Conservation (phyloP, 768 basidiomycete species). For the Trametes maxima region DNA sequence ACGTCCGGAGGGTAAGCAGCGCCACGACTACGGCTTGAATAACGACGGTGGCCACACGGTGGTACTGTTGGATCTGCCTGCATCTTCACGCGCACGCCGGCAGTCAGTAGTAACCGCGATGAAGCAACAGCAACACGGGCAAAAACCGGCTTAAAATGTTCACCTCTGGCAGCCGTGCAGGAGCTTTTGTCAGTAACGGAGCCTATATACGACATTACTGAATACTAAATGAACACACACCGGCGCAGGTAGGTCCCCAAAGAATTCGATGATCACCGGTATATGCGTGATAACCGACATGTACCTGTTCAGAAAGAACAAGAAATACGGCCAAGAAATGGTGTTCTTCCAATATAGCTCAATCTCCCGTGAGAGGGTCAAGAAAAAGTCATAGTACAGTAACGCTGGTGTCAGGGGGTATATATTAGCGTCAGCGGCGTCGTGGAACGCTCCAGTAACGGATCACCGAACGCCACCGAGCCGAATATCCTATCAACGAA, state of each 20-base stretch:
- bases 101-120: no score
- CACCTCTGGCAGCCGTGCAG: neutral
- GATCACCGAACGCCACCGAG: neutral
- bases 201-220: no score
- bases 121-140: no score
- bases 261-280: constrained; percentile 19
- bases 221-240: neutral
- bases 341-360: constrained; percentile 44
- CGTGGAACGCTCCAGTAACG: neutral
- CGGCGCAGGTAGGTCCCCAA: neutral
- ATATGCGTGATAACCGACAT: constrained; percentile 25
- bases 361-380: constrained; percentile 47
- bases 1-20: neutral
- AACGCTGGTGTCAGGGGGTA: constrained; percentile 22
- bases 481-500: neutral
- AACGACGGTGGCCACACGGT: neutral
- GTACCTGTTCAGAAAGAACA: constrained; percentile 30
- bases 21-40: neutral
- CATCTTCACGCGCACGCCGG: neutral
- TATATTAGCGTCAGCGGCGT: neutral
- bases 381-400: constrained; percentile 46
- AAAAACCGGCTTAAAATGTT: no score
- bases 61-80: constrained; percentile 3
- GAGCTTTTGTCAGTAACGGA: no score
- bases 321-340: constrained; percentile 16